These are phyloP conservation scores for Trametes hirsuta DNA, from an alignment of 1,284 basidiomycete species.

Conservation along the genomic window DNA sequence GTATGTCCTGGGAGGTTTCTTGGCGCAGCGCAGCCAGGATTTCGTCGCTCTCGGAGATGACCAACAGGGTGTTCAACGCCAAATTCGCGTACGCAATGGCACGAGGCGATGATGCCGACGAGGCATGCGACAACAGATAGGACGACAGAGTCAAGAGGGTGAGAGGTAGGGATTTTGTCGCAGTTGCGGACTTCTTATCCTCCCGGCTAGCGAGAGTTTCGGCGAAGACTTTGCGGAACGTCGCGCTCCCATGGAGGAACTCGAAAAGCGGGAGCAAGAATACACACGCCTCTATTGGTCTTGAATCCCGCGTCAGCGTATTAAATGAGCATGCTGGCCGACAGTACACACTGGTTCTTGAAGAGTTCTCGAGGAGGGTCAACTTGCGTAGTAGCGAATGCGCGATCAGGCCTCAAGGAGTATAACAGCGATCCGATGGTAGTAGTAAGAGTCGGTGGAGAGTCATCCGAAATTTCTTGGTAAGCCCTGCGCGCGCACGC, in stretches of 20 bases:
- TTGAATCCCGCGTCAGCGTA: constrained; percentile 27
- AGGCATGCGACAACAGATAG: constrained; percentile 65
- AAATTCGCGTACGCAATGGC: constrained; percentile 64
- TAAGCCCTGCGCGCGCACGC: constrained; percentile 48
- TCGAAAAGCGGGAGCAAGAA: constrained; percentile 63
- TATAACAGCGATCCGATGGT: constrained; percentile 53
- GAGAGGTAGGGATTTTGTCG: constrained; percentile 41
- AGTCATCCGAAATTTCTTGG: constrained; percentile 55
- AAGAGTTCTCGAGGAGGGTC: constrained; percentile 57
- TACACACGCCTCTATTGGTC: constrained; percentile 63
- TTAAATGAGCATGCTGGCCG: neutral
- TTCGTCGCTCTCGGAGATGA: constrained; percentile 51
- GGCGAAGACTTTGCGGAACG: constrained; percentile 49
- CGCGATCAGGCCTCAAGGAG: constrained; percentile 55
- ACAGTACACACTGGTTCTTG: constrained; percentile 53
- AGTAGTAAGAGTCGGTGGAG: constrained; percentile 49
- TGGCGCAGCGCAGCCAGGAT: constrained; percentile 50
- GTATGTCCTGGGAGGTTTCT: constrained; percentile 42
- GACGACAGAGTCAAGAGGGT: constrained; percentile 59
- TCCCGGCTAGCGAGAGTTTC: constrained; percentile 37
- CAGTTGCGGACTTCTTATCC: constrained; percentile 23
- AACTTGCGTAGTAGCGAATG: constrained; percentile 47
- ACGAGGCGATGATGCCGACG: constrained; percentile 56
- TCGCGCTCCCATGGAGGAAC: constrained; percentile 51
- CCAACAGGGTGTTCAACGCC: constrained; percentile 52